These are phyloP conservation scores for Cephaloascus fragrans DNA, from an alignment of 805 yeast species.

Conservation along the genomic window DNA sequence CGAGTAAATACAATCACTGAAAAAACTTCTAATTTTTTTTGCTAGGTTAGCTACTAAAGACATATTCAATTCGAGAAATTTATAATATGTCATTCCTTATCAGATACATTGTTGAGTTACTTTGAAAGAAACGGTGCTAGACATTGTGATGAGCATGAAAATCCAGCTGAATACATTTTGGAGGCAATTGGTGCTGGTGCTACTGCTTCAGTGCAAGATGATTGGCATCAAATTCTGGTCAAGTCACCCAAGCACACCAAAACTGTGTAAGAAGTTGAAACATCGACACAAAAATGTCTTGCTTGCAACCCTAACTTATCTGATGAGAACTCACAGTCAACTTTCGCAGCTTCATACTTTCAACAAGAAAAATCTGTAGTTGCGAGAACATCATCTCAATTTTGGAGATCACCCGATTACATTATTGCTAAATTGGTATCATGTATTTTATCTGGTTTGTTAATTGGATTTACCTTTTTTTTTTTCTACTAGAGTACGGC, in stretches of 20 bases:
- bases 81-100: slow-evolving; percentile 46
- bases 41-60: slow-evolving; percentile 29
- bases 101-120: slow-evolving; percentile 27
- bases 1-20: slow-evolving; percentile 26
- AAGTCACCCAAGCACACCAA: slow-evolving; percentile 23
- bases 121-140: slow-evolving; percentile 30
- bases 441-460: slow-evolving; percentile 41
- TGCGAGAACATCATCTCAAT: slow-evolving; percentile 30
- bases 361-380: slow-evolving; percentile 32
- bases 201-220: slow-evolving; percentile 32
- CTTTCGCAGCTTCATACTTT: slow-evolving; percentile 37
- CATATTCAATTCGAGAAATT: slow-evolving; percentile 53
- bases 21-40: slow-evolving; percentile 15
- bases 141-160: slow-evolving; percentile 7
- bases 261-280: slow-evolving; percentile 18
- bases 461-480: slow-evolving; percentile 55
- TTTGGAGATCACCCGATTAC: slow-evolving; percentile 56
- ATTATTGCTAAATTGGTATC: slow-evolving; percentile 50
- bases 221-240: slow-evolving; percentile 32
- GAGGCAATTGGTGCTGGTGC: slow-evolving; percentile 39
- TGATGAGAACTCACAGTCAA: slow-evolving; percentile 9
- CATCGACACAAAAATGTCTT: background rate
- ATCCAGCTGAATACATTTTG: slow-evolving; percentile 38
- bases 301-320: slow-evolving; percentile 2
- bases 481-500: too few relatives aligned